These are phyloP conservation scores for Pseudogymnoascus sp. DNA, from an alignment of 2,329 filamentous ascomycete genomes.

Conservation along the genomic window DNA sequence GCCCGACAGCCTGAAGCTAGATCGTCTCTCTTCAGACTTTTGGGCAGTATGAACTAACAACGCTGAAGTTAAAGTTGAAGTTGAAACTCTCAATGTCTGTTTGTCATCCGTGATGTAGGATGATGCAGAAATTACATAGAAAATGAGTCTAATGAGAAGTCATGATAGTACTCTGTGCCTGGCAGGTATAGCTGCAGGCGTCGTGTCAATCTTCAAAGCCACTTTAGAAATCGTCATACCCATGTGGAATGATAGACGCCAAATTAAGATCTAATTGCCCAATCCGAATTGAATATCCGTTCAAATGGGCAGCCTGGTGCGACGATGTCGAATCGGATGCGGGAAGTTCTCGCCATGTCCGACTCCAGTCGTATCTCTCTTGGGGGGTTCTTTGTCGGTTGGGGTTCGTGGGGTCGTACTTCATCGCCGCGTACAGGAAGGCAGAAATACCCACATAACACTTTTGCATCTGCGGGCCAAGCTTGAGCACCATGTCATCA, in stretches of 20 bases:
- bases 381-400: background rate
- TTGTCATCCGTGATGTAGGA: background rate
- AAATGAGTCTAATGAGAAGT: background rate
- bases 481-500: background rate
- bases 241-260: background rate
- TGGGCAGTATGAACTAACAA: background rate
- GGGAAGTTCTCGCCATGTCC: background rate
- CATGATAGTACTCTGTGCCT: background rate
- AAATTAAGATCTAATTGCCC: background rate
- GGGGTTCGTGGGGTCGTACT: background rate
- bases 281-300: background rate
- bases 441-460: background rate
- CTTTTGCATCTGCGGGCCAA: background rate
- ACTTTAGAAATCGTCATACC: background rate
- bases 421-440: background rate
- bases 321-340: background rate
- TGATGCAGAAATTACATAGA: background rate
- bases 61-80: background rate
- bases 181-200: background rate
- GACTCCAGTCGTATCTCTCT: background rate
- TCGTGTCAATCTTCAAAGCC: background rate
- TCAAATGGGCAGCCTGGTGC: background rate
- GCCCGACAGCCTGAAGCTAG: background rate
- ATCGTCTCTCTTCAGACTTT: background rate
- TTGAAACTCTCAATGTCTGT: background rate